Evolutionary conservation across 2,329 filamentous ascomycete species (phyloP).

Genomic region (Mycosphaerelloides madeirae): DNA sequence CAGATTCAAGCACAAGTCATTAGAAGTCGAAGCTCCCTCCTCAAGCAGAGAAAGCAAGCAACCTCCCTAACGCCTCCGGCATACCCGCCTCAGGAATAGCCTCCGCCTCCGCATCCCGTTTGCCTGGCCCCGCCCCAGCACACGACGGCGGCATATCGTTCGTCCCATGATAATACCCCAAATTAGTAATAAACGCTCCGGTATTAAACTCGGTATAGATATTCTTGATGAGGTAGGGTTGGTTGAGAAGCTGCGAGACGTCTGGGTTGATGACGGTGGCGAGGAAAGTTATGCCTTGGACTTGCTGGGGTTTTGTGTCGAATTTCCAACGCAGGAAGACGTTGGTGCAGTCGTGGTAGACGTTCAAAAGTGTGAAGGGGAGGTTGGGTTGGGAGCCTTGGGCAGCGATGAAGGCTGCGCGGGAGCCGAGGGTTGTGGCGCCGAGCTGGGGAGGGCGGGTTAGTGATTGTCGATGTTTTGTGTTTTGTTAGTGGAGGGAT

Average conservation of each 20-base stretch:
- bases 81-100: too few relatives aligned
- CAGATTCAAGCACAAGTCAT: too few relatives aligned
- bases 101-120: too few relatives aligned
- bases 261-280: slow-evolving; percentile 6
- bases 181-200: slow-evolving; percentile 9
- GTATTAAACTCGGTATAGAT: slow-evolving; percentile 26
- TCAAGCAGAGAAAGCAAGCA: too few relatives aligned
- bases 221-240: slow-evolving; percentile 24
- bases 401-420: slow-evolving; percentile 19
- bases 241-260: neutral
- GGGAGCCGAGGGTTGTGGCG: slow-evolving; percentile 14
- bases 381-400: slow-evolving; percentile 25
- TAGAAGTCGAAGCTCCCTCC: too few relatives aligned
- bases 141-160: too few relatives aligned
- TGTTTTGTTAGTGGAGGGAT: too few relatives aligned
- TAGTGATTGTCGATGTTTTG: too few relatives aligned
- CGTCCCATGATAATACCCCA: slow-evolving; percentile 1
- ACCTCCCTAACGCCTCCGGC: too few relatives aligned
- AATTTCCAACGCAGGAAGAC: slow-evolving; percentile 25
- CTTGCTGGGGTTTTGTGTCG: slow-evolving; percentile 19
- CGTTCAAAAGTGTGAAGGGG: slow-evolving; percentile 23
- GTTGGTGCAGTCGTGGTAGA: slow-evolving; percentile 24
- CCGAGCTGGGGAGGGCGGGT: slow-evolving; percentile 5
- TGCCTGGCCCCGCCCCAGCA: too few relatives aligned
- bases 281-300: slow-evolving; percentile 21